Evolutionary conservation across 1,284 basidiomycete genomes (phyloP).

Genomic region (Moesziomyces aphidis): DNA sequence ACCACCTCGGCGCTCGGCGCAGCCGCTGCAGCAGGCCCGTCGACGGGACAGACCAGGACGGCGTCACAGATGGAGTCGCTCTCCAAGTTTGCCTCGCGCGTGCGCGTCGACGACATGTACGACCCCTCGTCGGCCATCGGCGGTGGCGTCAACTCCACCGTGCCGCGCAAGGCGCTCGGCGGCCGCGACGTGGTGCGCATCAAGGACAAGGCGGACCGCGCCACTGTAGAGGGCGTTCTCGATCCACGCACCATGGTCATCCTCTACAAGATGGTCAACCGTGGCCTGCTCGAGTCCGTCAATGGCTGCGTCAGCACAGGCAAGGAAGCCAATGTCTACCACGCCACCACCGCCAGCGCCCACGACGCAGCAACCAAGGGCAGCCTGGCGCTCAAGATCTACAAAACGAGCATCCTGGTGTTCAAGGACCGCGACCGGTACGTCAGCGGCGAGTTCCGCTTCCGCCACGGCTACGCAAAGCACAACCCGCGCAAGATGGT

Average conservation of each 20-base stretch:
- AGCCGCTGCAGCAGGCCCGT: constrained; percentile 15
- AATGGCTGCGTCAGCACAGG: constrained; percentile 65
- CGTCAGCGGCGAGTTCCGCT: constrained; percentile 89
- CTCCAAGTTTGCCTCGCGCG: constrained; percentile 57
- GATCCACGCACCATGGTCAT: constrained; percentile 66
- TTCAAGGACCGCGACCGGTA: constrained; percentile 98
- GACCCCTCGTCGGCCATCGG: constrained; percentile 62
- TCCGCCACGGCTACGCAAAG: constrained; percentile 89
- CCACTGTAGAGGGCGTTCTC: constrained; percentile 65
- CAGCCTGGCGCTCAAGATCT: constrained; percentile 83
- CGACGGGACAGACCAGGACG: constrained; percentile 36
- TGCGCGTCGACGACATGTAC: constrained; percentile 57
- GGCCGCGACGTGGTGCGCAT: constrained; percentile 49
- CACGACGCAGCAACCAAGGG: constrained; percentile 16
- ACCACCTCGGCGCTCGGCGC: constrained; percentile 4
- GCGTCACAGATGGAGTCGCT: constrained; percentile 60
- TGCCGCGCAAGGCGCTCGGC: constrained; percentile 62
- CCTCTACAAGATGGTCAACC: constrained; percentile 65
- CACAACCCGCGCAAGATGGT: constrained; percentile 99
- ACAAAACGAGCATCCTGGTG: constrained; percentile 96
- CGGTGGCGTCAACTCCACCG: constrained; percentile 56
- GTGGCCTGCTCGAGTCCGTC: constrained; percentile 55
- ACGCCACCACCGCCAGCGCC: constrained; percentile 54
- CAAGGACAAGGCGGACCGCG: constrained; percentile 66
- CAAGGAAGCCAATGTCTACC: constrained; percentile 67